phyloP scores from a whole-genome alignment of 2,329 filamentous ascomycete species.

The Drechslerella stenobrocha region DNA sequence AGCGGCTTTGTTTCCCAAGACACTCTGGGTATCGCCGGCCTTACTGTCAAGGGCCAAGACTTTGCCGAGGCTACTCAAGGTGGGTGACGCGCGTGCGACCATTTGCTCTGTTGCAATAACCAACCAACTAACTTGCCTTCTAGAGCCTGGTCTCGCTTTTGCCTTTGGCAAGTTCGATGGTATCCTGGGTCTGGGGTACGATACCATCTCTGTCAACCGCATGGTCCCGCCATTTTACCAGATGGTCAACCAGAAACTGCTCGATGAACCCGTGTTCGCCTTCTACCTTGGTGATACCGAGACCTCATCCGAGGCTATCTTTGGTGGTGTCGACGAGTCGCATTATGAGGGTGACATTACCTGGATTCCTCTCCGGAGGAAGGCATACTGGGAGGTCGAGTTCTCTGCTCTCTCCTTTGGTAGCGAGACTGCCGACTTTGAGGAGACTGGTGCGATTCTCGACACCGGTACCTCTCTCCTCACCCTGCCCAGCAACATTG shows the following conservation, averaged over 20 bases:
- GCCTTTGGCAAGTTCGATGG: conserved; percentile 97
- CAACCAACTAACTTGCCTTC: conserved; percentile 53
- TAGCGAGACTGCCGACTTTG: conserved; percentile 80
- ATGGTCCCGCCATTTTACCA: conserved; percentile 96
- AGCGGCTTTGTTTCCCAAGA: conserved; percentile 94
- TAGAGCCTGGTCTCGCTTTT: conserved; percentile 93
- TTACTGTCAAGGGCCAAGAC: conserved; percentile 84
- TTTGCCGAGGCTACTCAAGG: conserved; percentile 84
- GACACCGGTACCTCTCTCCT: conserved; percentile 98
- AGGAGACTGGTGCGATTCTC: conserved; percentile 92
- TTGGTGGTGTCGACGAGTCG: conserved; percentile 81
- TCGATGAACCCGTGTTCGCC: conserved; percentile 91
- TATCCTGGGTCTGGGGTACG: conserved; percentile 90
- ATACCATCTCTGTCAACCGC: conserved; percentile 94
- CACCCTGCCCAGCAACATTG: conserved; percentile 84
- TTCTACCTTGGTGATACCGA: conserved; percentile 87
- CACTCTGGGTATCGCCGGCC: conserved; percentile 79
- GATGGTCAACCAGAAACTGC: conserved; percentile 83
- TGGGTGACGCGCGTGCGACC: conserved; percentile 8
- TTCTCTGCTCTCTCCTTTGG: conserved; percentile 90
- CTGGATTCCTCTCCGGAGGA: conserved; percentile 91
- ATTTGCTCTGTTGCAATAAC: not conserved
- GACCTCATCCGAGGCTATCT: conserved; percentile 79
- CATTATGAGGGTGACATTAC: conserved; percentile 85
- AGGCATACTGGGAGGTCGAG: conserved; percentile 99